Base-by-base conservation (phyloP, 2,329 filamentous ascomycete genomes). In the Karstenula rhodostoma region DNA sequence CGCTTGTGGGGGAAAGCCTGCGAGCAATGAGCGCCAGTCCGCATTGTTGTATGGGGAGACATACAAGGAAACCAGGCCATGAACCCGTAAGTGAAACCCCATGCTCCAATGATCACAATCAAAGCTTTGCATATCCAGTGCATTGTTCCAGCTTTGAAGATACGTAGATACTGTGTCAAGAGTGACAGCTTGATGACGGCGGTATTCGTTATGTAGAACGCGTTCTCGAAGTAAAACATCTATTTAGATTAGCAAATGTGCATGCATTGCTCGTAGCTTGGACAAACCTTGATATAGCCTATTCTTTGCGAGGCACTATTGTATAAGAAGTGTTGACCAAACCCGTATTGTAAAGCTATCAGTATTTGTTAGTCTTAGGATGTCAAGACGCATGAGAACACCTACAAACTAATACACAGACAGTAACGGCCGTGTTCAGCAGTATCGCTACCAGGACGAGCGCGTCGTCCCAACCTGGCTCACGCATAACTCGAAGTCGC, bases 381-480 rank as follows among this genome's bases (percentile, higher is more conserved):
- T 2, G 27, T 33, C 9, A 9, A 8, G 2, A 5, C 12, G 25
- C 37, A 17, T 15, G 17, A n/a, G 17, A n/a, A 63, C 7, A 56
- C 72, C 56, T 65, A 75, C 73, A 67, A 12, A 66, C 10, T 44
- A 72, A 65, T 19, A 75, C 68, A 25, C 61, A 55, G 15, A 61
- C 40, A 7, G 70, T 70, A 17, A 71, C 76, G 49, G 56, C 65
- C 2, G 72, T 74, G 35, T 73, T 73, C 7, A 62, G 54, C 1
- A 65, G 12, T 40, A 63, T 65, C 25, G 74, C 67, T 25, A 77
- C 15, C 2, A 73, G 23, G 1, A 78, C 71, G 15, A 76, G 71
- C 3, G 68, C 56, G 58, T 78, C 76, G 56, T 78, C 76, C 70
- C 72, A 77, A n/a, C 76, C 73, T 4, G 73, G 64, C 53, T 77